Base-by-base conservation (phyloP, 306 rosid species). In the Cicer arietinum region DNA sequence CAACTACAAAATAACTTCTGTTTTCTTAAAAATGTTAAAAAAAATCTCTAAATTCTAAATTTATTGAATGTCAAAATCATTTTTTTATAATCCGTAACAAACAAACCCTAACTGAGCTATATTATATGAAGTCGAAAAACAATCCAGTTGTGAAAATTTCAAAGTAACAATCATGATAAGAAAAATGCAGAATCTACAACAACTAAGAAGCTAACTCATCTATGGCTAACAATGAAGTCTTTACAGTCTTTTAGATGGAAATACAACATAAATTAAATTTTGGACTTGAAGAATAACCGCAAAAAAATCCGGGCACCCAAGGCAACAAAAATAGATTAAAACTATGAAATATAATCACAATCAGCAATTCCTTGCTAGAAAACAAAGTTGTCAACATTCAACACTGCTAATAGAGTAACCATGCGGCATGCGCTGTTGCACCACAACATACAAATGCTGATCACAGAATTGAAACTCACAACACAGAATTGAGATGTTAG, bases 121-220 rank as follows among this genome's bases (percentile, higher is more conserved):
- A 54, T 10, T 40, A 37, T 9, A 54, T 10, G 67, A 59, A 42
- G 18, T 45, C 17, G 63, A 77, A 30, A 40, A 62, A 73, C 17
- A 41, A 30, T 10, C 39, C 47, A 8, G 64, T 41, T 3, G 8
- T 12, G 25, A 41, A 73, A 52, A 25, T 43, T 7, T 20, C 9
- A 51, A 62, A 75, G n/a, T 3, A 42, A 20, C 12, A 37, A 63
- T 2, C 48, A 42, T 10, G 22, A 60, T 3, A 60, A 56, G 46
- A 57, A 67, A 6, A 76, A 47, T 35, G 41, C 17, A 58, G 51
- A 51, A 50, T 71, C 16, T 3, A n/a, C 20, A 65, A 77, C 59
- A 61, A 44, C 43, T 67, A 41, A 42, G 73, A 82, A 43, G 69
- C 56, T 59, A 40, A 39, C 30, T 37, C 44, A 35, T 68, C 50